Evolutionary conservation across 129 eudicot genomes (phyloP).

Genomic region (Apium graveolens): DNA sequence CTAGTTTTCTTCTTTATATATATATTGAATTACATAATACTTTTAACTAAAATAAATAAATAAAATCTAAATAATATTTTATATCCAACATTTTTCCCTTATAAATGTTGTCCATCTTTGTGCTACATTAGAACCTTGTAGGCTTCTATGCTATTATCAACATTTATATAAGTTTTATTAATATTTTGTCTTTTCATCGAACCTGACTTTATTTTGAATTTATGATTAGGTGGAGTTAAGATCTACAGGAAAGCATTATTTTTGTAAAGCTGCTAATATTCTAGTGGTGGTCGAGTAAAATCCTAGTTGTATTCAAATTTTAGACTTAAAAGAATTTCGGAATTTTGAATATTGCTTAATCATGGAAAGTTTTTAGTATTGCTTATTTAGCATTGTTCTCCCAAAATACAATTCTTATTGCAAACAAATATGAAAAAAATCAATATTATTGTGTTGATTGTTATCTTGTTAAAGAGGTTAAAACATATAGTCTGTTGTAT

Average conservation of each 20-base stretch:
- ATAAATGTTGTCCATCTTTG: not conserved
- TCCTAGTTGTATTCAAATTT: not conserved
- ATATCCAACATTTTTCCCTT: not conserved
- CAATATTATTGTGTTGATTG: not conserved
- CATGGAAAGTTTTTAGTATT: not conserved
- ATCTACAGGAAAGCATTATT: conserved; percentile 56
- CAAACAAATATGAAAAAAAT: not conserved
- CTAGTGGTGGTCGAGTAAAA: conserved; percentile 78
- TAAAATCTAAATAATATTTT: no score
- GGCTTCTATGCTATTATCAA: not conserved
- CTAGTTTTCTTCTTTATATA: no score
- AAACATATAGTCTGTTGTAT: no score
- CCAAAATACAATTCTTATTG: not conserved
- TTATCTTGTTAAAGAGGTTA: not conserved
- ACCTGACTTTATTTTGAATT: not conserved
- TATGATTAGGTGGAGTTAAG: conserved; percentile 76
- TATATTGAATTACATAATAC: no score
- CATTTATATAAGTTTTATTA: not conserved
- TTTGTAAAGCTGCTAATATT: conserved; percentile 76
- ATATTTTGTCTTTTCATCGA: not conserved
- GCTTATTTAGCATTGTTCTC: conserved; percentile 1
- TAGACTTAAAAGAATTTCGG: not conserved
- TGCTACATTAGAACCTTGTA: not conserved
- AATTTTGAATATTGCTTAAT: not conserved
- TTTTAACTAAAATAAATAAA: no score